phyloP scores from a whole-genome alignment of 768 basidiomycete species.

The Dioszegia hungarica region DNA sequence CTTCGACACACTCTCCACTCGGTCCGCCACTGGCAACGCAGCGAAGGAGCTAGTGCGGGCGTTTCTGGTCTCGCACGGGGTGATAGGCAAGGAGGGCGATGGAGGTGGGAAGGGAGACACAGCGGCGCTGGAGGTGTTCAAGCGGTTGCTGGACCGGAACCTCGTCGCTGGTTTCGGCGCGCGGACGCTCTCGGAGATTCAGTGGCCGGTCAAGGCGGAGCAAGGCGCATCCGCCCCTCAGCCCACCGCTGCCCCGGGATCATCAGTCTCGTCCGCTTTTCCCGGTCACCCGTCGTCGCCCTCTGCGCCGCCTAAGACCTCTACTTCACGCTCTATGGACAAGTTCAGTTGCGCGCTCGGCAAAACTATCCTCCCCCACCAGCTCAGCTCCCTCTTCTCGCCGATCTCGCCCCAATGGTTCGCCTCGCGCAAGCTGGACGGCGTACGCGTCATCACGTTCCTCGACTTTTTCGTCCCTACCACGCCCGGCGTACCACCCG shows the following conservation, averaged over 20 bases:
- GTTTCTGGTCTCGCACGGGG: constrained; percentile 21
- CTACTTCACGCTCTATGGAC: background rate
- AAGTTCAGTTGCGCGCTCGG: constrained; percentile 33
- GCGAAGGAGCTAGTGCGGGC: constrained; percentile 13
- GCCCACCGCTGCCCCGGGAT: background rate
- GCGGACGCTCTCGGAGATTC: constrained; percentile 24
- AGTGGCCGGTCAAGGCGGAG: constrained; percentile 12
- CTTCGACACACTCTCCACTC: constrained; percentile 16
- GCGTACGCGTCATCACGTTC: constrained; percentile 34
- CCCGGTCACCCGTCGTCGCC: background rate
- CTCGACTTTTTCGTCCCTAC: constrained; percentile 31
- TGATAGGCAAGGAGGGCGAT: background rate
- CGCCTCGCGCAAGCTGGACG: constrained; percentile 46
- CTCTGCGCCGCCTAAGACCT: background rate
- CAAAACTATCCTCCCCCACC: constrained; percentile 35
- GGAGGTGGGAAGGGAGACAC: background rate
- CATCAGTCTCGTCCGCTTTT: too few species aligned
- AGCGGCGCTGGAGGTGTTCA: constrained; percentile 25
- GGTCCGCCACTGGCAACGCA: constrained; percentile 22
- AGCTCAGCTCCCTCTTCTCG: constrained; percentile 5
- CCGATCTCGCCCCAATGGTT: constrained; percentile 32
- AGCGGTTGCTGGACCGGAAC: constrained; percentile 40
- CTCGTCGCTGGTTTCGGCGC: constrained; percentile 42
- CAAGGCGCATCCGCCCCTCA: background rate
- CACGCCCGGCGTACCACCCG: background rate